A percentile compares a stretch with the other conserved stretches of the same genome.
Conservation (phyloP, 208 protist species). For the Trypanosoma cruzi region DNA sequence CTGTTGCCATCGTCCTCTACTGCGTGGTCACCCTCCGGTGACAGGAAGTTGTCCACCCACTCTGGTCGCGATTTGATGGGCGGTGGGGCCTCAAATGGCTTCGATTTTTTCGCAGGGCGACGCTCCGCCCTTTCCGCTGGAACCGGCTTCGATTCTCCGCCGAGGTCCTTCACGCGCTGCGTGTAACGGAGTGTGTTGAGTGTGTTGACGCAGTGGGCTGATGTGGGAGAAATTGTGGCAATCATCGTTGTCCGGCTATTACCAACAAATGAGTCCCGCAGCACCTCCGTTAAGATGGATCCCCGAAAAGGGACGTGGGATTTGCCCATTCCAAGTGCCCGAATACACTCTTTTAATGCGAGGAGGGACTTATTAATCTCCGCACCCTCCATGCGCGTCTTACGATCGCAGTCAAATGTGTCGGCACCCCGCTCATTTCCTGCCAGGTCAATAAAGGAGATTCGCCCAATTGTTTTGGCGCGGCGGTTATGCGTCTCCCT, state of each 20-base stretch:
- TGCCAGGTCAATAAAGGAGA: slow-evolving; percentile 99
- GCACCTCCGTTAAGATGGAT: slow-evolving; percentile 97
- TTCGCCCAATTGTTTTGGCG: slow-evolving; percentile 88
- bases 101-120: slow-evolving; percentile 22
- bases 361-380: slow-evolving; percentile 99
- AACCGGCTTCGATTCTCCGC: slow-evolving; percentile 28
- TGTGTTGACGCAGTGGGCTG: slow-evolving; percentile 94
- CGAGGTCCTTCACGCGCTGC: slow-evolving; percentile 96
- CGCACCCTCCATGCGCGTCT: slow-evolving; percentile 97
- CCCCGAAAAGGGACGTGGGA: slow-evolving; percentile 98
- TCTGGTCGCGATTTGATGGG: slow-evolving; percentile 57
- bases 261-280: slow-evolving; percentile 97
- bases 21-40: slow-evolving; percentile 9
- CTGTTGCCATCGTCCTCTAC: slow-evolving; percentile 31
- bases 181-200: slow-evolving; percentile 99
- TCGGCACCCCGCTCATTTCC: slow-evolving; percentile 98
- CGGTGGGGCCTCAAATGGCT: slow-evolving; percentile 49
- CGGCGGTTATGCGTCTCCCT: slow-evolving; percentile 43
- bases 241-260: slow-evolving; percentile 98
- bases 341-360: slow-evolving; percentile 99
- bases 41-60: slow-evolving; percentile 79
- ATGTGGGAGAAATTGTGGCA: slow-evolving; percentile 94
- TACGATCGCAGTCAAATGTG: slow-evolving; percentile 94
- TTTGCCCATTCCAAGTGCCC: slow-evolving; percentile 94
- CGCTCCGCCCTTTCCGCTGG: slow-evolving; percentile 25